Percentiles rank a stretch among this genome's conserved stretches.
Conservation (phyloP, 768 basidiomycete species). For the Boletus rubroflammeus region DNA sequence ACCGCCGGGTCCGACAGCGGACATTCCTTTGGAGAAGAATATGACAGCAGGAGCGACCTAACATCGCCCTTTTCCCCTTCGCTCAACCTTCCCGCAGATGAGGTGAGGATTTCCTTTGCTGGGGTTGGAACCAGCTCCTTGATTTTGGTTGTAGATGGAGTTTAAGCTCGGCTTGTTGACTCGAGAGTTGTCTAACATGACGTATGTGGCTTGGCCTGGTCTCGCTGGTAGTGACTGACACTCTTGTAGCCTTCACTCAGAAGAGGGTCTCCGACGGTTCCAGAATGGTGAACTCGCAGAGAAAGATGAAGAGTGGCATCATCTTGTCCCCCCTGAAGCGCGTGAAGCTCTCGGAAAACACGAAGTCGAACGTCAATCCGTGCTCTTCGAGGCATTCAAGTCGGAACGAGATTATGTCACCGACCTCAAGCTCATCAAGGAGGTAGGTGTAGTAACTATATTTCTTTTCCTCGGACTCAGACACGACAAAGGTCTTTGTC, state of each 20-base stretch:
- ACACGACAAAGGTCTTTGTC: constrained; percentile 60
- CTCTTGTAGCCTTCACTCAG: constrained; percentile 50
- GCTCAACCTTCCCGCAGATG: constrained; percentile 32
- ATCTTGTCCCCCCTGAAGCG: constrained; percentile 70
- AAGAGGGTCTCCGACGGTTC: constrained; percentile 62
- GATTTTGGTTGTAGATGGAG: constrained; percentile 24
- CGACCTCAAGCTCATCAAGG: constrained; percentile 68
- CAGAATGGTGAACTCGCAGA: constrained; percentile 63
- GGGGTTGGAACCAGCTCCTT: constrained; percentile 4
- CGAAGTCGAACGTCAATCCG: constrained; percentile 82
- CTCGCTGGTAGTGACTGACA: constrained; percentile 9
- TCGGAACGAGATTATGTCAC: constrained; percentile 85
- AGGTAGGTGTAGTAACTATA: constrained; percentile 41
- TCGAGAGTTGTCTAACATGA: constrained; percentile 35
- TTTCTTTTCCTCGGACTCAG: constrained; percentile 1
- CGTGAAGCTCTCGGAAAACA: constrained; percentile 64
- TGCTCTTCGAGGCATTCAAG: constrained; percentile 87
- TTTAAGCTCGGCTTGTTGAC: constrained; percentile 28
- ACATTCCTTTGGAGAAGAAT: constrained; percentile 11
- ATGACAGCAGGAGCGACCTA: constrained; percentile 16
- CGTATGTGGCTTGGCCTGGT: constrained; percentile 32
- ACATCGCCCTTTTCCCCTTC: constrained; percentile 37
- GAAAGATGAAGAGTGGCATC: constrained; percentile 80
- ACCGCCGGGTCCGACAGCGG: constrained; percentile 41
- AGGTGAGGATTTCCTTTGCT: constrained; percentile 35